Conservation (phyloP, 2,329 filamentous ascomycete species). For the Coniochaeta sp. region DNA sequence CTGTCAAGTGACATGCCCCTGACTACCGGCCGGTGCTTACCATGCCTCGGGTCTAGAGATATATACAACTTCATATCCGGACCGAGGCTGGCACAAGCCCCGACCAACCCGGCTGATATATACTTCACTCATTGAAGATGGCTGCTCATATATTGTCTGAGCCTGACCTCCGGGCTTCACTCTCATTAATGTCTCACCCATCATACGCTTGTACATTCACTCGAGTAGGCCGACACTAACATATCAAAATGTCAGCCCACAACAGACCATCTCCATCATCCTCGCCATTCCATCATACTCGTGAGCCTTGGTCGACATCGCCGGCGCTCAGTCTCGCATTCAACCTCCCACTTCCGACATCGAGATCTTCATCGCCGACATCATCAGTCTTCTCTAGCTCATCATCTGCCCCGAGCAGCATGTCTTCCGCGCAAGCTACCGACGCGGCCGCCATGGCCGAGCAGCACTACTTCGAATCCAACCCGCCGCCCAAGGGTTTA, state of each 20-base stretch:
- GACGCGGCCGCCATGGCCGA: conserved; percentile 39
- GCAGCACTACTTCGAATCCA: conserved; percentile 76
- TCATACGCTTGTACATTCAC: background rate
- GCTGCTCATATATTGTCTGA: background rate
- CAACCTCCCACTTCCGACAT: background rate
- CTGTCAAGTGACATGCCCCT: background rate
- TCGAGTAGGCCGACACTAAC: background rate
- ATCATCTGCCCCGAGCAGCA: background rate
- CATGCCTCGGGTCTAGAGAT: background rate
- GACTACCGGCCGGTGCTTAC: background rate
- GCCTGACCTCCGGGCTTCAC: background rate
- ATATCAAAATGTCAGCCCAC: background rate
- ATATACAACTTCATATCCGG: background rate
- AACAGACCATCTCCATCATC: background rate
- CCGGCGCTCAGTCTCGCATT: background rate
- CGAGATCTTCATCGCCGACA: background rate
- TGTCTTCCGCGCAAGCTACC: background rate
- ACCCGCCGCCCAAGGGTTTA: conserved; percentile 73
- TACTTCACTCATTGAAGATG: background rate
- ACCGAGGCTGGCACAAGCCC: background rate
- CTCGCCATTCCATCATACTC: background rate
- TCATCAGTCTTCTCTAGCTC: conserved; percentile 1
- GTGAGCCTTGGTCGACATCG: background rate
- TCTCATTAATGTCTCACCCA: background rate
- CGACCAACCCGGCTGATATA: background rate